Conservation (phyloP, 2,329 filamentous ascomycete genomes). For the Phialophora expanda region DNA sequence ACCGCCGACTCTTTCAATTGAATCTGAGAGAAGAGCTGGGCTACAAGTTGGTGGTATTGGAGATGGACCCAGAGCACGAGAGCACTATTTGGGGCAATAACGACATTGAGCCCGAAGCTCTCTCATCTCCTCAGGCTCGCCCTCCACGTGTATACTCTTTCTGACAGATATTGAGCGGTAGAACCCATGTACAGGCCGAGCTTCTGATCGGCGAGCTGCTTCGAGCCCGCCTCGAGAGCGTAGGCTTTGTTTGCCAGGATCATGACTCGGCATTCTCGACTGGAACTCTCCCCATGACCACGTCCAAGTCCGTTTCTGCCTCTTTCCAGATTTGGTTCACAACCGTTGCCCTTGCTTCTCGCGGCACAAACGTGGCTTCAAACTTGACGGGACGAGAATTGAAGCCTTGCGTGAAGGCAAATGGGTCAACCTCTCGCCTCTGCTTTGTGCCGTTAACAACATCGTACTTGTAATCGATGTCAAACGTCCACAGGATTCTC, state of each 20-base stretch:
- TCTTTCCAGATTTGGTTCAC: slow-evolving; percentile 5
- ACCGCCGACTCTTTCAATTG: not conserved
- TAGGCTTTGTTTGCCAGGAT: not conserved
- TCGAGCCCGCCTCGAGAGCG: too few relatives aligned
- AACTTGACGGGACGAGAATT: slow-evolving; percentile 31
- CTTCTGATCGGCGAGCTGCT: too few relatives aligned
- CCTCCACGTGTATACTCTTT: too few relatives aligned
- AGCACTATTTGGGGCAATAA: too few relatives aligned
- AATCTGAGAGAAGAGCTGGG: not conserved
- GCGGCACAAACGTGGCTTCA: slow-evolving; percentile 9
- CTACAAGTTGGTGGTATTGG: slow-evolving; percentile 7
- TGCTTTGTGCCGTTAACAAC: slow-evolving; percentile 5
- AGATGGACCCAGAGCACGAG: not conserved
- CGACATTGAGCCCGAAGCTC: too few relatives aligned
- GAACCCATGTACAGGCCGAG: too few relatives aligned
- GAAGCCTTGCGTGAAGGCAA: slow-evolving; percentile 42
- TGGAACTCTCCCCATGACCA: slow-evolving; percentile 6
- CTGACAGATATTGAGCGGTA: too few relatives aligned
- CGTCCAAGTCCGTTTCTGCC: slow-evolving; percentile 8
- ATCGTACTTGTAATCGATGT: slow-evolving; percentile 31
- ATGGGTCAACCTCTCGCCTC: slow-evolving; percentile 51
- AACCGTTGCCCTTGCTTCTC: slow-evolving; percentile 3
- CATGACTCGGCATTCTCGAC: not conserved
- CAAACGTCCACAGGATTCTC: slow-evolving; percentile 48
- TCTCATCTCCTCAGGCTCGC: too few relatives aligned